These are phyloP conservation scores for Sarocladium brachiariae DNA, from an alignment of 2,329 filamentous ascomycete species.

Conservation along the genomic window DNA sequence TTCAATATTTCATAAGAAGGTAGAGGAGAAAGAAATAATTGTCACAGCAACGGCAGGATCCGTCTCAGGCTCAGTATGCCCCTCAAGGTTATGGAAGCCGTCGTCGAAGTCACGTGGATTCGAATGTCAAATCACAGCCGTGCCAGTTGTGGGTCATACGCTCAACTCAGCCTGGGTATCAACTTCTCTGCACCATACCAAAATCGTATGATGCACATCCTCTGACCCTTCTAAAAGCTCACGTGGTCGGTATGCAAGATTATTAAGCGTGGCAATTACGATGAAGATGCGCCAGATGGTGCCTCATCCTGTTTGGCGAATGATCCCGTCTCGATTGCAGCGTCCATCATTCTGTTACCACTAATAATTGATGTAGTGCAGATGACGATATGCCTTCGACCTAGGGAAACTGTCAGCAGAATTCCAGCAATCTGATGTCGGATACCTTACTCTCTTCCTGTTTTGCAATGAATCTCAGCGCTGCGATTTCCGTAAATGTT, in stretches of 20 bases:
- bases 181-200: not conserved
- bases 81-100: constrained; percentile 6
- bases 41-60: not conserved
- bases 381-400: constrained; percentile 76
- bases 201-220: constrained; percentile 6
- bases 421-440: not conserved
- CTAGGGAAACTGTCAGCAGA: constrained; percentile 27
- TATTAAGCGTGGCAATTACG: no score
- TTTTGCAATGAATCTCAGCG: constrained; percentile 80
- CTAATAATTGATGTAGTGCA: constrained; percentile 88
- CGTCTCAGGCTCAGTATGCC: constrained; percentile 3
- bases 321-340: constrained; percentile 66
- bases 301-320: constrained; percentile 41
- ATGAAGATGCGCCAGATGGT: constrained; percentile 9
- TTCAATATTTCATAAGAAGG: not conserved
- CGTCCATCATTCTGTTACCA: constrained; percentile 82
- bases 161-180: constrained; percentile 5
- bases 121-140: constrained; percentile 6
- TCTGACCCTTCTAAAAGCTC: not conserved
- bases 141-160: constrained; percentile 6
- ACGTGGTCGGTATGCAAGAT: not conserved
- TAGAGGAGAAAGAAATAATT: not conserved
- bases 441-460: constrained; percentile 61
- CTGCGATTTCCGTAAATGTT: constrained; percentile 92
- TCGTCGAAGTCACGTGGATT: constrained; percentile 9